Evolutionary conservation across 164 flowering plant species (phyloP).

Genomic region (Stephania cephalantha): DNA sequence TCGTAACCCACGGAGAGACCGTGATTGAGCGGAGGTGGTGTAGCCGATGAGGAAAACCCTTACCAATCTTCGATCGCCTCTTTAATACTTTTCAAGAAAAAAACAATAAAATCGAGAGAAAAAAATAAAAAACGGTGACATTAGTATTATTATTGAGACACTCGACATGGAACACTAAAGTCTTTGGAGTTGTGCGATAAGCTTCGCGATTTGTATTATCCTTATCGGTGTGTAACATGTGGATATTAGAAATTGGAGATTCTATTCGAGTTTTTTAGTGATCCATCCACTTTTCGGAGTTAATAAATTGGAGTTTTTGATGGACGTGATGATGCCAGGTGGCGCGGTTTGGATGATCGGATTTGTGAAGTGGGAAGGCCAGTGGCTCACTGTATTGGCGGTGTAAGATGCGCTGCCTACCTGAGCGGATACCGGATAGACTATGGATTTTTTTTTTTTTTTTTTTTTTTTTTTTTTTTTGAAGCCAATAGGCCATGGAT

Average conservation of each 20-base stretch:
- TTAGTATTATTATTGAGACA: no score
- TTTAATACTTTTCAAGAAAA: conserved; percentile 2
- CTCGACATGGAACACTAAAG: neutral
- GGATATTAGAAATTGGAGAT: no score
- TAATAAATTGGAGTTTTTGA: no score
- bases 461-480: no score
- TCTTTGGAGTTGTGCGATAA: neutral
- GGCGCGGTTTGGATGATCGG: neutral
- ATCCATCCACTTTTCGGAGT: no score
- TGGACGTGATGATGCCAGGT: neutral
- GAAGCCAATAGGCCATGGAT: no score
- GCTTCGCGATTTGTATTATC: neutral
- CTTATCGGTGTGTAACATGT: no score
- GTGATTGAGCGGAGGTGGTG: conserved; percentile 17
- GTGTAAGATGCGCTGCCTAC: neutral
- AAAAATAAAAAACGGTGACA: neutral
- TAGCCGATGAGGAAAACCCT: conserved; percentile 19
- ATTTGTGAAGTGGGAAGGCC: neutral
- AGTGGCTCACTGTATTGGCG: neutral
- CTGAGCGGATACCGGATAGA: neutral
- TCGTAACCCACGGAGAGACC: conserved; percentile 3
- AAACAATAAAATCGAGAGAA: neutral
- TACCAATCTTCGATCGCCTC: conserved; percentile 8
- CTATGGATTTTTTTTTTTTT: no score
- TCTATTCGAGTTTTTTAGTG: no score